These are phyloP conservation scores for Russula sp. DNA, from an alignment of 768 basidiomycete species.

Conservation along the genomic window DNA sequence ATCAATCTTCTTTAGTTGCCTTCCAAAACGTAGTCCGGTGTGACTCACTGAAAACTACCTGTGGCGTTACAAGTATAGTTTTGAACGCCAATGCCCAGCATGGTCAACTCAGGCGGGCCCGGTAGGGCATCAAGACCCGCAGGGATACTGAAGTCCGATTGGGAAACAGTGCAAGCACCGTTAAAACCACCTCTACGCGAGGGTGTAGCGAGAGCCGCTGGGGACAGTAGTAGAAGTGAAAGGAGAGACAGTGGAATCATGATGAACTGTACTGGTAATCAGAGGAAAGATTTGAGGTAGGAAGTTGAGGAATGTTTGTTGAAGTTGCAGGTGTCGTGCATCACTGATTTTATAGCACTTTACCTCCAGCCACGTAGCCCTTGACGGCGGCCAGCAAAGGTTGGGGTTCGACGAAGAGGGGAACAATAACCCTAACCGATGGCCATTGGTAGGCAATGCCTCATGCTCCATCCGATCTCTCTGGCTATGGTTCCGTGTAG, in stretches of 20 bases:
- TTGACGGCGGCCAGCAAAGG: not conserved
- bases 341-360: not conserved
- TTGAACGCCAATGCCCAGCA: slow-evolving; percentile 6
- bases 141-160: not conserved
- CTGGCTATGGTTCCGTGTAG: too few relatives aligned
- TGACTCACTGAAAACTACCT: slow-evolving; percentile 17
- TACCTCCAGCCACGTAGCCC: not conserved
- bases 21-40: not conserved
- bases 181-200: not conserved
- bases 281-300: not conserved
- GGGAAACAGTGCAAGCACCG: not conserved
- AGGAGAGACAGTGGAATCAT: slow-evolving; percentile 7
- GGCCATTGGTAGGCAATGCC: too few relatives aligned
- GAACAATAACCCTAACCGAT: not conserved
- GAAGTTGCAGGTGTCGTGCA: not conserved
- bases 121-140: not conserved
- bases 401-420: too few relatives aligned
- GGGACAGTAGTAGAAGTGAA: slow-evolving; percentile 11
- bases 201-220: not conserved
- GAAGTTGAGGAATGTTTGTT: not conserved
- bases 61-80: slow-evolving; percentile 15
- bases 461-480: too few relatives aligned
- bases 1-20: not conserved
- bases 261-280: not conserved
- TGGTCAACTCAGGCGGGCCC: not conserved